Conservation (phyloP, 768 basidiomycete genomes). For the Panaeolus papilionaceus region DNA sequence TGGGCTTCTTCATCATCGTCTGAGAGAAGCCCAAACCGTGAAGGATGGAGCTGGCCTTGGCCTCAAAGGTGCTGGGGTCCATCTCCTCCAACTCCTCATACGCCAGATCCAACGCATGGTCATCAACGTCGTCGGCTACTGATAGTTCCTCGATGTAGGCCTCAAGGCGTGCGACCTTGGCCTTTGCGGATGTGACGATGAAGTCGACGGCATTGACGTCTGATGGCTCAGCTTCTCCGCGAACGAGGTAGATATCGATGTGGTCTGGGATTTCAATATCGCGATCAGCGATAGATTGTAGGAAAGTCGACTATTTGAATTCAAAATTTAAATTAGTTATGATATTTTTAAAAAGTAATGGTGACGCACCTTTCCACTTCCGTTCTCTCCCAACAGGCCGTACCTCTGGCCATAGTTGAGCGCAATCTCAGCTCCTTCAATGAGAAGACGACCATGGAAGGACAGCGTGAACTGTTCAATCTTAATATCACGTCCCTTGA, state of each 20-base stretch:
- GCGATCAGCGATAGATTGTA: constrained; percentile 93
- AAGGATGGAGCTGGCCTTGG: constrained; percentile 95
- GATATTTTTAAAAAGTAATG: constrained; percentile 16
- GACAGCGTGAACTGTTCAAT: constrained; percentile 95
- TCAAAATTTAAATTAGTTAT: constrained; percentile 1
- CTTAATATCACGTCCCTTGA: constrained; percentile 95
- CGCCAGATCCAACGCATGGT: constrained; percentile 82
- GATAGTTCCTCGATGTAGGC: constrained; percentile 93
- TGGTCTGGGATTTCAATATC: constrained; percentile 95
- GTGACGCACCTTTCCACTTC: constrained; percentile 89
- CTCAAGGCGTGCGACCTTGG: constrained; percentile 93
- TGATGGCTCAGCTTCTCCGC: constrained; percentile 94
- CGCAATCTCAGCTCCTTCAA: constrained; percentile 66
- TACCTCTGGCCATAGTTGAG: constrained; percentile 94
- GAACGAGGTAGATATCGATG: constrained; percentile 97
- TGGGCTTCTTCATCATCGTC: constrained; percentile 94
- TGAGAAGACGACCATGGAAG: constrained; percentile 85
- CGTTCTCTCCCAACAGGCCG: constrained; percentile 96
- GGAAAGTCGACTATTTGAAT: constrained; percentile 76
- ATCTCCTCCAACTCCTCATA: constrained; percentile 98
- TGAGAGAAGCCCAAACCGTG: constrained; percentile 94
- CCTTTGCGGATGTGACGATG: constrained; percentile 90
- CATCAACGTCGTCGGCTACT: constrained; percentile 88
- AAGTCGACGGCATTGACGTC: constrained; percentile 97
- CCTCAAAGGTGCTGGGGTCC: constrained; percentile 94